Percentiles rank a stretch among this genome's conserved stretches.
Evolutionary conservation across 495 filamentous ascomycete species (phyloP).

Genomic region (Penicillium herquei): DNA sequence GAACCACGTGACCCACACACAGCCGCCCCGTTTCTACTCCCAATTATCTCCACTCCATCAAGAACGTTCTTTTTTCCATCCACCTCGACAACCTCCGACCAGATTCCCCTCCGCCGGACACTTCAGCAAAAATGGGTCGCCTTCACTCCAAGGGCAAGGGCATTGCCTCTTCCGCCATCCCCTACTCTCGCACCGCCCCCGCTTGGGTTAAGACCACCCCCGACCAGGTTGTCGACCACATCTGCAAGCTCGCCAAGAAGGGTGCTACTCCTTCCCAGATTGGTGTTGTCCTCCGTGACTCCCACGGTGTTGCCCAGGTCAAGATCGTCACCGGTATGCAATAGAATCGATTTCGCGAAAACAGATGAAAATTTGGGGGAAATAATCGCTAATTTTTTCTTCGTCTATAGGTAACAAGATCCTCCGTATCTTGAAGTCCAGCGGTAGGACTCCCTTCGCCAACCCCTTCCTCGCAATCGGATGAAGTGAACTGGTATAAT

Average conservation of each 20-base stretch:
- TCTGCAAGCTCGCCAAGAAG: constrained; percentile 98
- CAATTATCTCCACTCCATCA: constrained; percentile 10
- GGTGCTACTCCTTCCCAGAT: constrained; percentile 97
- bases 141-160: constrained; percentile 99
- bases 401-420: constrained; percentile 87
- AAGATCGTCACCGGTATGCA: constrained; percentile 90
- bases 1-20: constrained; percentile 30
- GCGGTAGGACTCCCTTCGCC: constrained; percentile 62
- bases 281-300: constrained; percentile 96
- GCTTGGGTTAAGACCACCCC: constrained; percentile 90
- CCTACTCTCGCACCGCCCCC: constrained; percentile 89
- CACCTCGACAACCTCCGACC: constrained; percentile 42
- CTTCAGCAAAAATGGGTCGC: constrained; percentile 74
- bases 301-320: constrained; percentile 94
- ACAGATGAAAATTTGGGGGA: not conserved
- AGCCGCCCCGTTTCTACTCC: constrained; percentile 6
- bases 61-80: constrained; percentile 23
- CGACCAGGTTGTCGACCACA: constrained; percentile 93
- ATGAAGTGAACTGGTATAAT: constrained; percentile 20
- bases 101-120: constrained; percentile 27
- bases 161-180: constrained; percentile 89
- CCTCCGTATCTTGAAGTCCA: constrained; percentile 94
- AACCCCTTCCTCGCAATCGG: constrained; percentile 23
- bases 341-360: constrained; percentile 1
- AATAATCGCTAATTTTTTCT: constrained; percentile 23